Evolutionary conservation across 164 flowering plant species (phyloP), one percentile per base, ranked within the genome.

Genomic region (Kalanchoe fedtschenkoi): DNA sequence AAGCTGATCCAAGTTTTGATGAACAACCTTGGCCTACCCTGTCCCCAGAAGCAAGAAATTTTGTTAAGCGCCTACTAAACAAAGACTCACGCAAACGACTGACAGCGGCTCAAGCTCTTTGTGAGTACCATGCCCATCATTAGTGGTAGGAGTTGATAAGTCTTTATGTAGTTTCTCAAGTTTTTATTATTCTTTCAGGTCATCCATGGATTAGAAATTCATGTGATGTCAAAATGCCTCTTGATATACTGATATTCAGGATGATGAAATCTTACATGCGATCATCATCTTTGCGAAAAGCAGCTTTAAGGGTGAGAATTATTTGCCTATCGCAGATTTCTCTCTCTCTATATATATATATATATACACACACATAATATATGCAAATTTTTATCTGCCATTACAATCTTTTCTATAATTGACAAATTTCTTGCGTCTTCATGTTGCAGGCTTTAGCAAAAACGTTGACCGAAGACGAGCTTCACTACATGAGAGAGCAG

Each of bases 31-130:
- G 88, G 88, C 86, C 86, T 24, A 66, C 78, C 24, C 51, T 83
- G n/a, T 81, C 88, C 22, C 64, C 70, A 14, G 86, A 83, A 62
- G 86, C 81, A 9, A 83, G 66, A 67, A 86, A 83, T 43, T 80
- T 83, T 67, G 88, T 83, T 22, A 80, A 77, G 71, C 83, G 88
- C 51, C 71, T 83, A 22, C 53, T 83, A 30, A 78, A 78, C 66
- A 83, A 83, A 70, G 88, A 83, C 55, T 84, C 86, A 26, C 71
- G 84, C 44, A 83, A 80, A 78, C 74, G 86, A 75, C 67, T 83
- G 70, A 78, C 81, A 37, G 86, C 86, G 58, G 74, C 83, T 57
- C 88, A 83, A 72, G 88, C 88, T 14, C 62, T 83, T 44, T 65
- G 88, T 83, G 61, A 78, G 84, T 72, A 33, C 59, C 22, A 30